A percentile compares a stretch with the other conserved stretches of the same genome.
These are phyloP conservation scores for Myochromella boudieri DNA, from an alignment of 768 basidiomycete genomes.

Conservation along the genomic window DNA sequence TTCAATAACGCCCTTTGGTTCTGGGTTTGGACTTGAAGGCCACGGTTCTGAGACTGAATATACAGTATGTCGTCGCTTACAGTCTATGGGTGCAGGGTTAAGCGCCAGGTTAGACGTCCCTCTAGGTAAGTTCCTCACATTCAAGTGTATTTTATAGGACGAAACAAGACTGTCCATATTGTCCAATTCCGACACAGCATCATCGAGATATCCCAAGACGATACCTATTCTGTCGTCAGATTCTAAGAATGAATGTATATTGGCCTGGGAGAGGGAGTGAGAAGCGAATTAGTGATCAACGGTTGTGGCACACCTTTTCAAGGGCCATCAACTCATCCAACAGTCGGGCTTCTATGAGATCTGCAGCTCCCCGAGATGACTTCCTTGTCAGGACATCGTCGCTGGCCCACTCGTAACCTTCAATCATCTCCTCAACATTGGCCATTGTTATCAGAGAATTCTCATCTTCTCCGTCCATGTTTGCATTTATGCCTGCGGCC, in stretches of 20 bases:
- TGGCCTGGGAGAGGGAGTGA: conserved; percentile 58
- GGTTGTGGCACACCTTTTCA: conserved; percentile 71
- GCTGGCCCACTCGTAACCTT: conserved; percentile 96
- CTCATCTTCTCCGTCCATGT: conserved; percentile 66
- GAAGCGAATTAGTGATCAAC: conserved; percentile 3
- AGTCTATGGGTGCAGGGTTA: conserved; percentile 49
- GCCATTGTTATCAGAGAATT: conserved; percentile 79
- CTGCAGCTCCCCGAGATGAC: conserved; percentile 72
- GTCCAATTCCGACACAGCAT: conserved; percentile 86
- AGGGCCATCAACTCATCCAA: conserved; percentile 89
- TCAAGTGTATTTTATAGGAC: conserved; percentile 95
- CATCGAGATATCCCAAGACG: conserved; percentile 87
- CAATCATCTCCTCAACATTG: conserved; percentile 97
- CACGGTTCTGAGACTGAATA: conserved; percentile 96
- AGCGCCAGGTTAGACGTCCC: neutral
- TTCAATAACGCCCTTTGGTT: conserved; percentile 84
- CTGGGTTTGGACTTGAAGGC: conserved; percentile 95
- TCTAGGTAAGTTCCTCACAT: conserved; percentile 53
- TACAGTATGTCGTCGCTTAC: conserved; percentile 93
- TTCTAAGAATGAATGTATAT: conserved; percentile 96
- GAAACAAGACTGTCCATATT: conserved; percentile 86
- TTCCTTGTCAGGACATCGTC: conserved; percentile 71
- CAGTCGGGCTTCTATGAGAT: conserved; percentile 88
- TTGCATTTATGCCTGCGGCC: conserved; percentile 38
- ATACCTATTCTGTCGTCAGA: conserved; percentile 87